Percentiles rank a stretch among this genome's conserved stretches.
phyloP scores from a whole-genome alignment of 495 filamentous ascomycete genomes.

The Achaetomiella virescens region DNA sequence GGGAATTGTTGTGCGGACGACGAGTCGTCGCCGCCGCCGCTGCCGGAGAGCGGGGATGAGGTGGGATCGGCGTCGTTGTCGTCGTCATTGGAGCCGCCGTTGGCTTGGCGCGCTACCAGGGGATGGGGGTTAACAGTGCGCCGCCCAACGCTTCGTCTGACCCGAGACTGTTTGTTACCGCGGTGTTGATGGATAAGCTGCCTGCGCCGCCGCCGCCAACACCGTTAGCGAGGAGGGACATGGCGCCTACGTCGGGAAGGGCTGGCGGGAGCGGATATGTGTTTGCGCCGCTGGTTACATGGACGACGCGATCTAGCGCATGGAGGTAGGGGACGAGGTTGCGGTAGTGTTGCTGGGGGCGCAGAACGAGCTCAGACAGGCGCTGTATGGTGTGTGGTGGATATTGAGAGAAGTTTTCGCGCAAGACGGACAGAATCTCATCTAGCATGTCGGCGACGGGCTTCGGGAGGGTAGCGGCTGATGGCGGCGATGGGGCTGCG shows the following conservation, averaged over 20 bases:
- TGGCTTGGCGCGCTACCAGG: conserved; percentile 53
- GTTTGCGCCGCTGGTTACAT: conserved; percentile 76
- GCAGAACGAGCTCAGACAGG: conserved; percentile 81
- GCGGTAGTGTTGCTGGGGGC: conserved; percentile 70
- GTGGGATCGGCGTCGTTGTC: conserved; percentile 19
- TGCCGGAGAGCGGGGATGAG: conserved; percentile 24
- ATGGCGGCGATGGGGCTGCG: conserved; percentile 12
- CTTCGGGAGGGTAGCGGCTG: conserved; percentile 49
- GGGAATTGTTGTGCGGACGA: conserved; percentile 5
- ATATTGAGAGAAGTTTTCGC: conserved; percentile 58
- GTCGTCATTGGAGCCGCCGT: conserved; percentile 21
- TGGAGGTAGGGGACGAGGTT: conserved; percentile 78
- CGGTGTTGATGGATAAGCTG: conserved; percentile 32
- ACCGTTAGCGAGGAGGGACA: conserved; percentile 50
- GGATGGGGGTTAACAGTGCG: conserved; percentile 87
- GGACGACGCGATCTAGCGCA: conserved; percentile 85
- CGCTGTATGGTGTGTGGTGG: conserved; percentile 93
- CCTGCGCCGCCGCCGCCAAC: conserved; percentile 47
- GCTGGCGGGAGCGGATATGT: conserved; percentile 74
- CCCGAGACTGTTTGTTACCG: conserved; percentile 44
- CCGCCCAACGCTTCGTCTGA: conserved; percentile 87
- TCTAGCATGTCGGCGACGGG: conserved; percentile 56
- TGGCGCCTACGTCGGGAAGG: conserved; percentile 42
- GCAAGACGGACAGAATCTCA: conserved; percentile 63
- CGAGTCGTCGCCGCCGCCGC: no score